phyloP scores from a whole-genome alignment of 495 filamentous ascomycete genomes.

The Trichocladium antarcticum region DNA sequence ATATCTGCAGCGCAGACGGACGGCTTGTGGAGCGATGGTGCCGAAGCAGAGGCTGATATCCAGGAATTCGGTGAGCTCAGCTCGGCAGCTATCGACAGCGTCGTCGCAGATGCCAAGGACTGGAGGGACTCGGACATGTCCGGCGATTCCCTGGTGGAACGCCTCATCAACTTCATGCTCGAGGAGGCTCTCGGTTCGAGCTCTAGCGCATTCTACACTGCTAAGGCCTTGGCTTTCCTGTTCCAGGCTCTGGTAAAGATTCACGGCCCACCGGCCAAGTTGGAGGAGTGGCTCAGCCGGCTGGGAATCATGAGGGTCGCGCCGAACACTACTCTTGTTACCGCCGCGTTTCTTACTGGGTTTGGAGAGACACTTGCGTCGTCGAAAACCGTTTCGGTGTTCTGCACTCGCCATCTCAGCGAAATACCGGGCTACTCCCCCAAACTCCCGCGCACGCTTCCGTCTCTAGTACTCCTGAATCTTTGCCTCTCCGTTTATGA shows the following conservation, averaged over 20 bases:
- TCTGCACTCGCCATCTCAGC: slow-evolving; percentile 45
- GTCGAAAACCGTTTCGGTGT: slow-evolving; percentile 33
- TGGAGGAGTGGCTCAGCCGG: slow-evolving; percentile 34
- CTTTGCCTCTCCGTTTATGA: slow-evolving; percentile 36
- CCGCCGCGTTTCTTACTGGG: slow-evolving; percentile 44
- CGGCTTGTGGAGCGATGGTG: slow-evolving; percentile 28
- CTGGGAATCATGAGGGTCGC: slow-evolving; percentile 30
- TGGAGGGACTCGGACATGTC: slow-evolving; percentile 26
- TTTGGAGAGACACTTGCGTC: slow-evolving; percentile 38
- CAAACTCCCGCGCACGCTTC: slow-evolving; percentile 29
- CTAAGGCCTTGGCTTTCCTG: slow-evolving; percentile 35
- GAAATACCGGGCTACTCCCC: slow-evolving; percentile 38
- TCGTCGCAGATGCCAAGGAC: slow-evolving; percentile 26
- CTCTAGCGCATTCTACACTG: slow-evolving; percentile 37
- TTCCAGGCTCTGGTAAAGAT: slow-evolving; percentile 29
- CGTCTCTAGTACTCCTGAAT: slow-evolving; percentile 36
- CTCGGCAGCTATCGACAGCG: slow-evolving; percentile 42
- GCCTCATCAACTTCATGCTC: slow-evolving; percentile 29
- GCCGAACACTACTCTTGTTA: slow-evolving; percentile 36
- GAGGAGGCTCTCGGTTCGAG: slow-evolving; percentile 24
- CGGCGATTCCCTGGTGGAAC: slow-evolving; percentile 22
- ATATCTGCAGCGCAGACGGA: slow-evolving; percentile 25
- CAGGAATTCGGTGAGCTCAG: slow-evolving; percentile 49
- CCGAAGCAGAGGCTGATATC: slow-evolving; percentile 48
- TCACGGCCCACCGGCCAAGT: slow-evolving; percentile 24